These are phyloP conservation scores for Bruguiera parviflora DNA, from an alignment of 345 rosid species.

Conservation along the genomic window DNA sequence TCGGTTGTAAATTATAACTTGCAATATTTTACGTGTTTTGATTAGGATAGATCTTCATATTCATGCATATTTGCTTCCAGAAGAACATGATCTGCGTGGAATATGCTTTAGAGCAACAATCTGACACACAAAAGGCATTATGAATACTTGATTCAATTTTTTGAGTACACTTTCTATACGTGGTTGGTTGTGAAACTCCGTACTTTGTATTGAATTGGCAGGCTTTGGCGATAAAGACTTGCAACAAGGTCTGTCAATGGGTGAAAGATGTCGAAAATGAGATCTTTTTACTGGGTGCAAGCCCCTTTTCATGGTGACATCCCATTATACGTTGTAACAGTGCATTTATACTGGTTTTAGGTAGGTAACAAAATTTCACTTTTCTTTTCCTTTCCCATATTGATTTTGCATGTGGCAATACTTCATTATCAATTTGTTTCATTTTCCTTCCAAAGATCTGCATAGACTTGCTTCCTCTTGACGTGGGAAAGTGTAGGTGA, in stretches of 20 bases:
- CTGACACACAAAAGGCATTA: neutral
- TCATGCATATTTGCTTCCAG: too few species aligned
- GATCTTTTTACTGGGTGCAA: slow-evolving; percentile 88
- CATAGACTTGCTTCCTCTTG: slow-evolving; percentile 2
- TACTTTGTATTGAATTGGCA: slow-evolving; percentile 25
- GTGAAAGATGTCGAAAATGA: slow-evolving; percentile 96
- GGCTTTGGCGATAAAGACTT: slow-evolving; percentile 85
- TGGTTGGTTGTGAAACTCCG: neutral
- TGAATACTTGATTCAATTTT: neutral
- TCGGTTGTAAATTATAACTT: neutral
- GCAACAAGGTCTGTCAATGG: slow-evolving; percentile 89
- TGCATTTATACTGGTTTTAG: slow-evolving; percentile 31
- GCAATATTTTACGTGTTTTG: neutral
- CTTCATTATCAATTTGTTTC: neutral
- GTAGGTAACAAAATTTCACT: slow-evolving; percentile 15
- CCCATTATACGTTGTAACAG: slow-evolving; percentile 14
- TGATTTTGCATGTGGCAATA: slow-evolving; percentile 1
- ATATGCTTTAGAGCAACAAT: neutral
- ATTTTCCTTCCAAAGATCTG: neutral
- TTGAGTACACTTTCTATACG: neutral
- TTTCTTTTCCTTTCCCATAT: neutral
- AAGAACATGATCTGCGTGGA: too few species aligned
- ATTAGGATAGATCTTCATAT: too few species aligned
- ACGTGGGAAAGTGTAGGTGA: neutral
- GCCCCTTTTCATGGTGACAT: slow-evolving; percentile 93